A percentile compares a stretch with the other conserved stretches of the same genome.
Evolutionary conservation across 352 stramenopile species (phyloP).

Genomic region (Achlya hypogyna): DNA sequence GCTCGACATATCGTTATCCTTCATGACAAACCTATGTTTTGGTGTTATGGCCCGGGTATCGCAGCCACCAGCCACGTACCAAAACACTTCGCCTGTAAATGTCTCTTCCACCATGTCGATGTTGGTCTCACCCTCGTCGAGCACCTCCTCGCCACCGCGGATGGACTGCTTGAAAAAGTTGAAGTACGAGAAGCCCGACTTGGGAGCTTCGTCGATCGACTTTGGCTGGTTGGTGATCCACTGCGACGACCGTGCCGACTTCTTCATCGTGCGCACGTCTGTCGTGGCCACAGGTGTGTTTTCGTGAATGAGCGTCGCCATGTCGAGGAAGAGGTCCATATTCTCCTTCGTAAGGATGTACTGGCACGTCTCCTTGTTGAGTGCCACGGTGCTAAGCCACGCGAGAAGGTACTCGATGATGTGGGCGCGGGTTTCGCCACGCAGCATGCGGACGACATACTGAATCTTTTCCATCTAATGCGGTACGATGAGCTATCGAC

Average conservation of each 20-base stretch:
- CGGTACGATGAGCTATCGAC: background rate
- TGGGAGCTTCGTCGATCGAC: background rate
- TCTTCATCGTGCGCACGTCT: background rate
- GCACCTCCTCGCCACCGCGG: background rate
- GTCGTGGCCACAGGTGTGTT: slow-evolving; percentile 1
- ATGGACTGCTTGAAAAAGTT: slow-evolving; percentile 11
- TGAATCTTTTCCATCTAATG: slow-evolving; percentile 7
- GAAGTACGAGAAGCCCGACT: slow-evolving; percentile 9
- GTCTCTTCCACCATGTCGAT: slow-evolving; percentile 10
- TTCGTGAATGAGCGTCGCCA: slow-evolving; percentile 48
- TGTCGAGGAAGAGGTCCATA: slow-evolving; percentile 51
- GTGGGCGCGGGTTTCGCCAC: slow-evolving; percentile 7
- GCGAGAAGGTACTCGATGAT: slow-evolving; percentile 12
- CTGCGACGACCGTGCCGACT: background rate
- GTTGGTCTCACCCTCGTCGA: slow-evolving; percentile 10
- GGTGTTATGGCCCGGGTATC: background rate
- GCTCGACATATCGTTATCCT: slow-evolving; percentile 9
- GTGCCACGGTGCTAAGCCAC: slow-evolving; percentile 9
- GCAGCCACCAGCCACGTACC: background rate
- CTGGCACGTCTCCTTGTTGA: background rate
- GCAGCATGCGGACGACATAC: slow-evolving; percentile 14
- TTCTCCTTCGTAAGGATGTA: slow-evolving; percentile 26
- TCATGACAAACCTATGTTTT: slow-evolving; percentile 11
- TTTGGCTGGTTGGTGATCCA: background rate
- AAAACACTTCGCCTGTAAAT: slow-evolving; percentile 14